A percentile compares a stretch with the other conserved stretches of the same genome.
Evolutionary conservation across 78 protist genomes (phyloP).

Genomic region (Dictyostelium intermedium): DNA sequence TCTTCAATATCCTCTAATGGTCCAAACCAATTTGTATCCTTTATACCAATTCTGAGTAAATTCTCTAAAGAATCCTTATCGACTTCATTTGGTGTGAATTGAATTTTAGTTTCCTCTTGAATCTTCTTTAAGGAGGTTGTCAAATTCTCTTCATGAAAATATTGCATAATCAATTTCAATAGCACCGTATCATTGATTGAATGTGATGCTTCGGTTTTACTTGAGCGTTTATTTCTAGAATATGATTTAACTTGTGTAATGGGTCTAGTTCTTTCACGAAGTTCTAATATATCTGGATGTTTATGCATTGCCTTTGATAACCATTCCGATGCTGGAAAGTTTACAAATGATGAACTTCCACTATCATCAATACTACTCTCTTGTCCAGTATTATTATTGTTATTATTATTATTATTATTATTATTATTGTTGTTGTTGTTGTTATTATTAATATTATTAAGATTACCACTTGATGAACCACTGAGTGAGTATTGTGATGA

Average conservation of each 20-base stretch:
- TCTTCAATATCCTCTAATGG: constrained; percentile 9
- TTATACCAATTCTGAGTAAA: constrained; percentile 47
- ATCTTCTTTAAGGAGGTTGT: constrained; percentile 35
- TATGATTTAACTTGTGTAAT: constrained; percentile 46
- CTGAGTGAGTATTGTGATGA: not conserved
- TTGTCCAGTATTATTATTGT: not conserved
- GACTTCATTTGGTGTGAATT: constrained; percentile 49
- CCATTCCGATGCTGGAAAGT: constrained; percentile 77
- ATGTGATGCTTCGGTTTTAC: constrained; percentile 69
- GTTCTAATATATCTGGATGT: constrained; percentile 81
- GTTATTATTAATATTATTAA: not conserved
- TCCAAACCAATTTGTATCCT: constrained; percentile 61
- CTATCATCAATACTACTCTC: constrained; percentile 2
- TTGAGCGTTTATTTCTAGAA: constrained; percentile 48
- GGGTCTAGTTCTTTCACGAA: constrained; percentile 76
- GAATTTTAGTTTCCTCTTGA: constrained; percentile 63
- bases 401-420: too few relatives aligned
- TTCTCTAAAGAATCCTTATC: constrained; percentile 34
- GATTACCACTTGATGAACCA: not conserved
- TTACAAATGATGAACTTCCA: constrained; percentile 7
- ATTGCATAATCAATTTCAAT: constrained; percentile 78
- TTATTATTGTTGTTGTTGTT: too few relatives aligned
- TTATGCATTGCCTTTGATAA: constrained; percentile 57
- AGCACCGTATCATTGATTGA: constrained; percentile 43
- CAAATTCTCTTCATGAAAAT: constrained; percentile 62